Percentiles rank a stretch among this genome's conserved stretches.
Evolutionary conservation across 2,329 filamentous ascomycete genomes (phyloP).

Genomic region (Alternaria viburni): DNA sequence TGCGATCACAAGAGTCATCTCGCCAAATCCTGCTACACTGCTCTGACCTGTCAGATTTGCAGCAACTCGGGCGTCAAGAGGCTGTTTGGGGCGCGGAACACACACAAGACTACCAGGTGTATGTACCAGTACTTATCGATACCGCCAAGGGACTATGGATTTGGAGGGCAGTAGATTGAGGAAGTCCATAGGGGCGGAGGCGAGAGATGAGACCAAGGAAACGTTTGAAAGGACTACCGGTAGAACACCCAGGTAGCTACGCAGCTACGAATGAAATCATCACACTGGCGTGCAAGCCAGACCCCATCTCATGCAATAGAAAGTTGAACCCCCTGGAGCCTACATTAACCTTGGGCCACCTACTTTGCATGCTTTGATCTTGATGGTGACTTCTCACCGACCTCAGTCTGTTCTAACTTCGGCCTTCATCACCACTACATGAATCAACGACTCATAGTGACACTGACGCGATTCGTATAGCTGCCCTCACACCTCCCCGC

Average conservation of each 20-base stretch:
- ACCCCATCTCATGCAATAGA: too few relatives aligned
- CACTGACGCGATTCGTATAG: background rate
- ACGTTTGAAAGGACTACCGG: background rate
- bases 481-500: too few relatives aligned
- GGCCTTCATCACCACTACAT: background rate
- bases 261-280: background rate
- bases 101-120: constrained; percentile 10
- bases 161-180: background rate
- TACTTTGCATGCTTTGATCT: background rate
- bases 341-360: background rate
- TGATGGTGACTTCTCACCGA: background rate
- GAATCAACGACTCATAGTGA: too few relatives aligned
- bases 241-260: background rate
- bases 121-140: constrained; percentile 1
- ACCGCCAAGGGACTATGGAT: background rate
- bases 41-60: constrained; percentile 9
- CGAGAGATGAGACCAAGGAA: background rate
- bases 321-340: background rate
- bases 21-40: constrained; percentile 4
- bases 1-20: constrained; percentile 16
- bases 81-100: background rate
- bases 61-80: background rate
- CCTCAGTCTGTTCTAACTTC: background rate
- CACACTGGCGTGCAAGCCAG: background rate
- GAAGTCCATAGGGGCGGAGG: background rate